Base-by-base conservation (phyloP, 2,329 filamentous ascomycete species). In the Clonostachys chloroleuca region DNA sequence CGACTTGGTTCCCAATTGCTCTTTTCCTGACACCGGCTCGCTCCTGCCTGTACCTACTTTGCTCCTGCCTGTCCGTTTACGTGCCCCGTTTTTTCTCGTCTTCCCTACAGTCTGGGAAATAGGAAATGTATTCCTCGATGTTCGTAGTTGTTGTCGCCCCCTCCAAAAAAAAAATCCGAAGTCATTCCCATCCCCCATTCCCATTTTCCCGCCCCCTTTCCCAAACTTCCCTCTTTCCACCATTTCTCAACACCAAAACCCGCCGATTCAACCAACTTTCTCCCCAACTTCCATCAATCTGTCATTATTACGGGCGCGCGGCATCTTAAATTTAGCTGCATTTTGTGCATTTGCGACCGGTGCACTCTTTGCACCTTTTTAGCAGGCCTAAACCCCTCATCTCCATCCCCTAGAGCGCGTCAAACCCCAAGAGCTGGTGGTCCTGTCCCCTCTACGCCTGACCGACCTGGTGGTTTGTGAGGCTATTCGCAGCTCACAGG, bases 1-100 rank as follows among this genome's bases (percentile, higher is more conserved):
- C 34, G 35, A 36, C 17, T 16, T 20, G 17, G n/a, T 20, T 36
- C 37, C 34, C 24, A 30, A 30, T 30, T 30, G 24, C 24, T 30
- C 24, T 30, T 30, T 30, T 30, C 24, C 24, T 30, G 24, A 30
- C 24, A 30, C 42, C 18, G 37, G 16, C n/a, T 18, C 43, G 14
- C 34, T 20, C 34, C 10, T 39, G 17, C 14, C 30, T 30, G 20
- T 20, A 18, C 43, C 34, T 45, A n/a, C 43, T 36, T 20, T 39
- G 37, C 34, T n/a, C 34, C 30, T 39, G n/a, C 34, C 16, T 20
- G 34, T 36, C 43, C 43, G 20, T 43, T 43, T 43, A 30, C 42
- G 18, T 36, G 34, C 70, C 72, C 72, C 72, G 69, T 68, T 75
- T 75, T 75, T 74, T 63, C 63, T 60, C 50, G 60, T 58, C 56